Base-by-base conservation (phyloP, 306 rosid genomes). In the Lagenaria siceraria region DNA sequence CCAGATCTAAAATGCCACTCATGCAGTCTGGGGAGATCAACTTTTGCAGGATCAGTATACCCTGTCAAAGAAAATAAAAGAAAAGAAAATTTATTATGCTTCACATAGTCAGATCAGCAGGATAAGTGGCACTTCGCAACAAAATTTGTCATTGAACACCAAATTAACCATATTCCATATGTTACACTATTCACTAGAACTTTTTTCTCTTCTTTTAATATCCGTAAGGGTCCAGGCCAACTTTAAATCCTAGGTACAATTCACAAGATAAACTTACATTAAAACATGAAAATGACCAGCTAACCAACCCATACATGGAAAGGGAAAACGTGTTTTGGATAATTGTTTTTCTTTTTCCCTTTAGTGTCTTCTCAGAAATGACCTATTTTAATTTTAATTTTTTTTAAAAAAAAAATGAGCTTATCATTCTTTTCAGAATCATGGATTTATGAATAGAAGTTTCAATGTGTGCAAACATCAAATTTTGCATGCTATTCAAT, bases 1-100 rank as follows among this genome's bases (percentile, higher is more conserved):
- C 99, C 99, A 78, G 99, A 92, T 92, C 99, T 87, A 87, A 96
- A 96, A 86, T 96, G 98, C 99, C 99, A 96, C 77, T 96, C 99
- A 78, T 96, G 99, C 82, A 96, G 76, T 71, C 86, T 87, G 68
- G 96, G 89, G 80, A 89, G 88, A 82, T 92, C 97, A 21, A 93
- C 91, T 85, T 96, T 96, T 73, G 97, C 97, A 82, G 99, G 99
- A 89, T 96, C 99, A 5, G 92, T 88, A 86, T 96, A 96, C 76
- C 96, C 98, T 92, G 89, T 78, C 79, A 83, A 52, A 61, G 31
- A 43, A 78, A 80, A 17, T 1, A 18, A 40, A 36, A 62, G 21
- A 75, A 40, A 59, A 72, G 17, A 54, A 43, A 63, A 61, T 25
- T 64, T 65, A 19, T 58, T 83, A 82, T 36, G 59, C 74, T 82